These are phyloP conservation scores for Thielaviopsis euricoi DNA, from an alignment of 2,329 filamentous ascomycete genomes.

Conservation along the genomic window DNA sequence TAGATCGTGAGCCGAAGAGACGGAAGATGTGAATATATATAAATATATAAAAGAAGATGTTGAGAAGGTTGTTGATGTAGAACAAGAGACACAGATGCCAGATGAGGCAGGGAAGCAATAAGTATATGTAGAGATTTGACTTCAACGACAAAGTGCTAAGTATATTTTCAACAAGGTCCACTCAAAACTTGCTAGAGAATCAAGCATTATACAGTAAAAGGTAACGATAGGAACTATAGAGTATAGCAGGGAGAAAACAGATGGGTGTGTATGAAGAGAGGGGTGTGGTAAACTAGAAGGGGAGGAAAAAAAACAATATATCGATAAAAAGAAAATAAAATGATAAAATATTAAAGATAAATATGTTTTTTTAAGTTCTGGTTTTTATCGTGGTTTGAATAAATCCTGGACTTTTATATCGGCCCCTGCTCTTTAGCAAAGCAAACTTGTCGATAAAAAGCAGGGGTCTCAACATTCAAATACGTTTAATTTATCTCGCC, in stretches of 20 bases:
- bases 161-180: not conserved
- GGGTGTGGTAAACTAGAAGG: not conserved
- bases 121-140: conserved; percentile 4
- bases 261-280: not conserved
- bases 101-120: conserved; percentile 1
- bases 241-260: not conserved
- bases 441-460: not conserved
- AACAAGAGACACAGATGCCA: not conserved
- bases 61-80: conserved; percentile 2
- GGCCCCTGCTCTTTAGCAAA: not conserved
- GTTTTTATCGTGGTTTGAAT: not conserved
- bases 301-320: not conserved
- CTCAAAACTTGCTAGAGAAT: not conserved
- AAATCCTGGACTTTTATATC: not conserved
- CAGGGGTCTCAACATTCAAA: not conserved
- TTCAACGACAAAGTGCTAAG: not conserved
- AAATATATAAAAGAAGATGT: conserved; percentile 8
- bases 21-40: conserved; percentile 2
- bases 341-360: too few relatives aligned
- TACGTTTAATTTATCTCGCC: not conserved
- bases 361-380: too few relatives aligned
- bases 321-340: not conserved
- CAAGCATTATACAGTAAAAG: not conserved
- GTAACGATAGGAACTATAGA: not conserved
- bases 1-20: conserved; percentile 1